These are phyloP conservation scores for Lactifluus subvellereus DNA, from an alignment of 768 basidiomycete genomes.

Conservation along the genomic window DNA sequence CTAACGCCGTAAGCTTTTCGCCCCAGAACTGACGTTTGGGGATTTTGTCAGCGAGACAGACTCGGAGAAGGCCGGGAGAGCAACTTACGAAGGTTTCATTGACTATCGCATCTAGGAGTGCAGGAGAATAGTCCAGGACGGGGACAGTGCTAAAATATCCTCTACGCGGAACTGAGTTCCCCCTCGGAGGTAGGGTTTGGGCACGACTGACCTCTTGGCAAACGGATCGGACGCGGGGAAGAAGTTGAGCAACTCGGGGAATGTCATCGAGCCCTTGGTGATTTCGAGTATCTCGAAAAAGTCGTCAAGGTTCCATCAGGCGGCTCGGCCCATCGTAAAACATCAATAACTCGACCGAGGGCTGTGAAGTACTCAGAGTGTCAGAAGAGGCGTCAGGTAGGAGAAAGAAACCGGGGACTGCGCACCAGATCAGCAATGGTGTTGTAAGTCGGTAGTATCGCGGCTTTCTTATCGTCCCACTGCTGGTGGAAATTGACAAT, in stretches of 20 bases:
- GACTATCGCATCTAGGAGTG: background rate
- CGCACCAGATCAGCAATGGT: background rate
- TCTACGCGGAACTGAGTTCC: background rate
- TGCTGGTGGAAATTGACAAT: conserved; percentile 11
- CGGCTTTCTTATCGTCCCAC: conserved; percentile 13
- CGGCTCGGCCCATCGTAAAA: conserved; percentile 25
- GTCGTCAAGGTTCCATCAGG: conserved; percentile 24
- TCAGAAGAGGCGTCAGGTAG: background rate
- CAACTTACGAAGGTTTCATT: conserved; percentile 10
- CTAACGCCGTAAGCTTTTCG: background rate
- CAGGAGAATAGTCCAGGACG: background rate
- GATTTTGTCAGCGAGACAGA: background rate
- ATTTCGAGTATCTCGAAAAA: conserved; percentile 12
- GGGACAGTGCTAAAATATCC: conserved; percentile 9
- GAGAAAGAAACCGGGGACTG: background rate
- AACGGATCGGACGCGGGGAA: background rate
- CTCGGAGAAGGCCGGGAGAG: no score
- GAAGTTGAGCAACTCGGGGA: background rate
- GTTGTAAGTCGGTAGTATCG: conserved; percentile 10
- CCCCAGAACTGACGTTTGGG: background rate
- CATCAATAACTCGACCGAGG: conserved; percentile 6
- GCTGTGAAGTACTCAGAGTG: background rate
- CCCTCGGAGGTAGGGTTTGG: background rate
- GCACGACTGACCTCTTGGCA: background rate
- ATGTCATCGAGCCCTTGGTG: background rate